Conservation (phyloP, 371 early-diverging fungal species). For the Phascolomyces articulosus region DNA sequence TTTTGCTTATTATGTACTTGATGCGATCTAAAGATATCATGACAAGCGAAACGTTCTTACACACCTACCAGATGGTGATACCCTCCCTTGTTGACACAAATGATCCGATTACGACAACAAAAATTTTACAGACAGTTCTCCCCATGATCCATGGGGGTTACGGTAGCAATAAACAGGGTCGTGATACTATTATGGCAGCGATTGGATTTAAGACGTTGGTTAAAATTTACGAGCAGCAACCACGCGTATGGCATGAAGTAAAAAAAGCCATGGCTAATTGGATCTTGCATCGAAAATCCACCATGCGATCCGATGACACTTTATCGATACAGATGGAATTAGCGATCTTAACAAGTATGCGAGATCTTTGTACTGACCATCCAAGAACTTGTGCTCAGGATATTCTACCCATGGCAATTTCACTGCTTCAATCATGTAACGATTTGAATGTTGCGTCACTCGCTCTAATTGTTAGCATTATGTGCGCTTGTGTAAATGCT, state of each 20-base stretch:
- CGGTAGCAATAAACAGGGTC: constrained; percentile 12
- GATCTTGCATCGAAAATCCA: constrained; percentile 52
- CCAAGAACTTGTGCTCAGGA: constrained; percentile 55
- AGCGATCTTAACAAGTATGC: constrained; percentile 55
- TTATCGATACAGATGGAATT: constrained; percentile 54
- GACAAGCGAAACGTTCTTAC: constrained; percentile 28
- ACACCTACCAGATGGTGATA: constrained; percentile 45
- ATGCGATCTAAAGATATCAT: constrained; percentile 37
- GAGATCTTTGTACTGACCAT: constrained; percentile 48
- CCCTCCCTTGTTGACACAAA: constrained; percentile 48
- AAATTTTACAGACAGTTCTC: constrained; percentile 47
- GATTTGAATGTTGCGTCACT: constrained; percentile 52
- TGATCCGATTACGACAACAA: constrained; percentile 56
- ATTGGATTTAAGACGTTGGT: constrained; percentile 53
- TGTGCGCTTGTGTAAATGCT: constrained; percentile 48
- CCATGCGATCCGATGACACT: constrained; percentile 20
- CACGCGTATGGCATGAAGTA: constrained; percentile 63
- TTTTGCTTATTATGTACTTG: constrained; percentile 52
- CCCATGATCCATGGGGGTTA: constrained; percentile 40
- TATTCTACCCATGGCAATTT: constrained; percentile 55
- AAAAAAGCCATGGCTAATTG: constrained; percentile 57
- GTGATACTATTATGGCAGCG: constrained; percentile 43
- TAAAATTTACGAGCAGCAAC: constrained; percentile 50
- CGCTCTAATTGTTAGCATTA: constrained; percentile 46
- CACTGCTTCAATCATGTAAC: constrained; percentile 50